Evolutionary conservation across 2,329 filamentous ascomycete genomes (phyloP).

Genomic region (Calonectria leucothoes): DNA sequence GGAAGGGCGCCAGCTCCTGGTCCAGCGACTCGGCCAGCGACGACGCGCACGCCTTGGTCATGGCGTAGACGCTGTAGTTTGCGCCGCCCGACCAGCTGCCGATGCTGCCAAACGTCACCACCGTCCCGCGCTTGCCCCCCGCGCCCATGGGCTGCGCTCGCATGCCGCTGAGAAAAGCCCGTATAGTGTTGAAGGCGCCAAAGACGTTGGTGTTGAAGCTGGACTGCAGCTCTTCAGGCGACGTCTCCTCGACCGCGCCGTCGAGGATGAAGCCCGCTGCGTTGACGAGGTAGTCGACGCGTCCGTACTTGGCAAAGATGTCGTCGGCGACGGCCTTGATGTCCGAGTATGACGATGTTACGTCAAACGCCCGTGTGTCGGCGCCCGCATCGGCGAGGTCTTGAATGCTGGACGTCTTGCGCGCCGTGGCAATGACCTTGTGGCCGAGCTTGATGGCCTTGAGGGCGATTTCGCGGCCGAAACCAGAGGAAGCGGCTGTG

Average conservation of each 20-base stretch:
- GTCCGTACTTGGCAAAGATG: conserved; percentile 47
- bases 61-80: conserved; percentile 53
- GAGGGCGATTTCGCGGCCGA: conserved; percentile 59
- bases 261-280: conserved; percentile 59
- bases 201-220: conserved; percentile 66
- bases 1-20: conserved; percentile 58
- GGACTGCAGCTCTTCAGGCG: conserved; percentile 49
- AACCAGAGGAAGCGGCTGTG: conserved; percentile 62
- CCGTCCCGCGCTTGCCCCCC: conserved; percentile 35
- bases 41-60: conserved; percentile 60
- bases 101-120: conserved; percentile 61
- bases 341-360: conserved; percentile 52
- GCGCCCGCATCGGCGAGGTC: conserved; percentile 58
- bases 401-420: conserved; percentile 52
- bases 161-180: conserved; percentile 60
- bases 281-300: conserved; percentile 61
- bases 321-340: conserved; percentile 51
- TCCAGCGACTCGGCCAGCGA: conserved; percentile 57
- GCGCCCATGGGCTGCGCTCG: conserved; percentile 49
- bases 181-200: conserved; percentile 60
- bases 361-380: conserved; percentile 57
- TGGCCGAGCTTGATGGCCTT: conserved; percentile 59
- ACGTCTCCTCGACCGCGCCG: conserved; percentile 54
- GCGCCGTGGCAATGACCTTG: conserved; percentile 62
- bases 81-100: conserved; percentile 55